phyloP scores from a whole-genome alignment of 805 yeast species.

The Saccharomycopsis fodiens region DNA sequence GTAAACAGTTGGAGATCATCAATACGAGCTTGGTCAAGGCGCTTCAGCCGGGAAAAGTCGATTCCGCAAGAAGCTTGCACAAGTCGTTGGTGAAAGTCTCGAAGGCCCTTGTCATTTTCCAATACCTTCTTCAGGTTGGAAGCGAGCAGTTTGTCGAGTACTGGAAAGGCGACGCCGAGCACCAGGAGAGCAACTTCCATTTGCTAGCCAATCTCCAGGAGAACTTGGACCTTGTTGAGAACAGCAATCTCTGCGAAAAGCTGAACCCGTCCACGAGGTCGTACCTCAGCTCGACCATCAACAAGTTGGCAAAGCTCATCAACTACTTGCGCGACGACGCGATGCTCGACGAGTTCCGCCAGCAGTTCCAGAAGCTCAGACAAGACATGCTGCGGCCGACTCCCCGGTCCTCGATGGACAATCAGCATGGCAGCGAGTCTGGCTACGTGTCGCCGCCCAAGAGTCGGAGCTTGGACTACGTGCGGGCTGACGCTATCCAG shows the following conservation, averaged over 20 bases:
- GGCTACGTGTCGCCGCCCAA: too few relatives aligned
- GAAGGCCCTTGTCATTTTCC: conserved; percentile 19
- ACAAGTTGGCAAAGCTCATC: conserved; percentile 15
- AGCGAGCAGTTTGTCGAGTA: conserved; percentile 18
- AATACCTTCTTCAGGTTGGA: conserved; percentile 19
- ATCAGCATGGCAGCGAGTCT: too few relatives aligned
- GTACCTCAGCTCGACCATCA: conserved; percentile 16
- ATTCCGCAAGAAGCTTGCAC: conserved; percentile 10
- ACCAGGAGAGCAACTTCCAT: conserved; percentile 1
- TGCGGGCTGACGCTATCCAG: conserved; percentile 8
- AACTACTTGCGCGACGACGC: conserved; percentile 17
- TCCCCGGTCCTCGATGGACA: conserved; percentile 20
- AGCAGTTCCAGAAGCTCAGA: conserved; percentile 19
- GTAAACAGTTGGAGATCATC: conserved; percentile 7
- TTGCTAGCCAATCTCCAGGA: conserved; percentile 6
- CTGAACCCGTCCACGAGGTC: conserved; percentile 4
- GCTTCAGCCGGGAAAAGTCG: conserved; percentile 16
- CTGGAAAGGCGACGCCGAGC: conserved; percentile 11
- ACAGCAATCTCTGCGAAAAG: conserved; percentile 18
- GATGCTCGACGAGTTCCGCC: conserved; percentile 16
- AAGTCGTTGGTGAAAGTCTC: conserved; percentile 12
- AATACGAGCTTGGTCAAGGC: conserved; percentile 12
- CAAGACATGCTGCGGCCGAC: conserved; percentile 20
- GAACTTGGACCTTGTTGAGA: conserved; percentile 16
- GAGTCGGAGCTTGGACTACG: neutral